These are phyloP conservation scores for Spathaspora gorwiae DNA, from an alignment of 805 yeast species.

Conservation along the genomic window DNA sequence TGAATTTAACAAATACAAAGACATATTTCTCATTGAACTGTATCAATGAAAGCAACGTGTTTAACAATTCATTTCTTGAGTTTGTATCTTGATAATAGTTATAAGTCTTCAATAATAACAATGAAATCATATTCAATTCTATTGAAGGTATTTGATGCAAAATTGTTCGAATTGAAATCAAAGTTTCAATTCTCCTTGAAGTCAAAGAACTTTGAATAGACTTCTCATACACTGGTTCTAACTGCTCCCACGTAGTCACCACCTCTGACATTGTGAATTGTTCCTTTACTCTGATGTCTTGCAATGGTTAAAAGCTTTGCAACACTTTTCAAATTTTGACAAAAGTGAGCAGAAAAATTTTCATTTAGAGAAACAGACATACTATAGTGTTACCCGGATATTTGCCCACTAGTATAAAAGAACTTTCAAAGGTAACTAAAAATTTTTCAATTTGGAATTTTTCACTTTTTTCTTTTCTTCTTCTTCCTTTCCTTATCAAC, in stretches of 20 bases:
- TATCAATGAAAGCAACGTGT: conserved; percentile 36
- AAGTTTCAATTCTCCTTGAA: conserved; percentile 28
- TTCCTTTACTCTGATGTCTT: too few relatives aligned
- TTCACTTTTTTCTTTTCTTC: neutral
- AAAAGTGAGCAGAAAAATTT: neutral
- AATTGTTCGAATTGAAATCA: conserved; percentile 23
- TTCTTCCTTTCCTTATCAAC: conserved; percentile 47
- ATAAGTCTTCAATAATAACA: conserved; percentile 43
- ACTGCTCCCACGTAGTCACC: conserved; percentile 16
- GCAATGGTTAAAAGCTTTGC: too few relatives aligned
- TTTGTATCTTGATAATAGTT: conserved; percentile 46
- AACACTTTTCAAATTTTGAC: too few relatives aligned
- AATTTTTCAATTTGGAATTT: neutral
- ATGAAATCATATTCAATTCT: conserved; percentile 18
- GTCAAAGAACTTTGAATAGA: conserved; percentile 31
- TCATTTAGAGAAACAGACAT: neutral
- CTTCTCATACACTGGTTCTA: conserved; percentile 18
- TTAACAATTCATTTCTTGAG: conserved; percentile 41
- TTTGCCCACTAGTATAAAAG: too few relatives aligned
- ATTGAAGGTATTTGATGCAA: conserved; percentile 17
- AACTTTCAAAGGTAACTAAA: too few relatives aligned
- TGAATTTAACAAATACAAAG: conserved; percentile 34
- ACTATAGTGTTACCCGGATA: neutral
- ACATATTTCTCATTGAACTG: conserved; percentile 26
- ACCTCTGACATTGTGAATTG: neutral